These are phyloP conservation scores for Lanmaoa pseudosensibilis DNA, from an alignment of 768 basidiomycete species.

Conservation along the genomic window DNA sequence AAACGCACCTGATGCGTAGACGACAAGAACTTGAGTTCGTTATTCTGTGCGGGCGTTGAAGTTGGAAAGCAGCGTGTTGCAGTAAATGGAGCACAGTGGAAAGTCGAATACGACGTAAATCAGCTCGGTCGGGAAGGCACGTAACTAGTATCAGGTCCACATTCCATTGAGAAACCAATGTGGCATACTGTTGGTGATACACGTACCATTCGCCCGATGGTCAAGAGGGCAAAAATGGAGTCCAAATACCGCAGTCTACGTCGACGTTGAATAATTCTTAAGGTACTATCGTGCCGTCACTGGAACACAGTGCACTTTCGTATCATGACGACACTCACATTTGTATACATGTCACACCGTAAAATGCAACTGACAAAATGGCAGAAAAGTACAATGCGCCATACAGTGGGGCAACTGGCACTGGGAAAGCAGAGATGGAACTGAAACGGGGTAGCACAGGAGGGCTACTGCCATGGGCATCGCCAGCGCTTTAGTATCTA, in stretches of 20 bases:
- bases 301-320: no score
- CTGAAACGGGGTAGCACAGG: neutral
- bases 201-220: no score
- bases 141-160: neutral
- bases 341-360: neutral
- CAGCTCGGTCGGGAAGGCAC: neutral
- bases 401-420: neutral
- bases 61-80: conserved; percentile 5
- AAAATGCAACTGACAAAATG: conserved; percentile 1
- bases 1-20: neutral
- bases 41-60: neutral
- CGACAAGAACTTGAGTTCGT: neutral
- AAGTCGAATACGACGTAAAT: conserved; percentile 2
- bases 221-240: neutral
- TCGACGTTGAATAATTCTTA: no score
- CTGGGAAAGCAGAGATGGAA: neutral
- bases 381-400: conserved; percentile 4
- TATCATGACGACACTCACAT: no score
- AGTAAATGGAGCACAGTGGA: conserved; percentile 1
- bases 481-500: no score
- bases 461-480: no score
- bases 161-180: no score
- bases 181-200: neutral
- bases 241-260: no score
- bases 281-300: no score